Evolutionary conservation across 306 rosid species (phyloP).

Genomic region (Notholithocarpus densiflorus): DNA sequence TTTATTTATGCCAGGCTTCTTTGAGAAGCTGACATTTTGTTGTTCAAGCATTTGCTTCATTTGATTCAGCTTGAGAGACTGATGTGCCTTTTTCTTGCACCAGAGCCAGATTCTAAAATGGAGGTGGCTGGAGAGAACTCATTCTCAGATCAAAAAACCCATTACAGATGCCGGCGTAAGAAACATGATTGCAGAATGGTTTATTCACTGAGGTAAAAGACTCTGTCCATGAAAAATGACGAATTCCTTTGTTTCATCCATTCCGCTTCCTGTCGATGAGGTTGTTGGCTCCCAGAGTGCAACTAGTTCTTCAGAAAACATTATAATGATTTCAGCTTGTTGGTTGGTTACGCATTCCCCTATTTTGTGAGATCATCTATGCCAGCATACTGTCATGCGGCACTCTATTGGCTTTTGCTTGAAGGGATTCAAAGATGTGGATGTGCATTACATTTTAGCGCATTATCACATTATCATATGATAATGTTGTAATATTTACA

Average conservation of each 20-base stretch:
- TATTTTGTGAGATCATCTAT: background rate
- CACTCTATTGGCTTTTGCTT: background rate
- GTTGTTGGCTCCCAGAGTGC: background rate
- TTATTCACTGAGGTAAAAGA: slow-evolving; percentile 58
- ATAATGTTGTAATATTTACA: background rate
- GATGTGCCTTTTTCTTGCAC: slow-evolving; percentile 14
- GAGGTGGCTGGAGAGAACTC: slow-evolving; percentile 93
- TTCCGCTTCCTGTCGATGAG: background rate
- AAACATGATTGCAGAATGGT: slow-evolving; percentile 89
- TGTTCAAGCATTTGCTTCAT: slow-evolving; percentile 3
- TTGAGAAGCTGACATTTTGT: slow-evolving; percentile 8
- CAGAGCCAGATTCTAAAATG: slow-evolving; percentile 62
- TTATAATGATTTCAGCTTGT: background rate
- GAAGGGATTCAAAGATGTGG: background rate
- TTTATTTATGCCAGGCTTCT: background rate
- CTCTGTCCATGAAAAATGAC: background rate
- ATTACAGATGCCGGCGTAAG: slow-evolving; percentile 90
- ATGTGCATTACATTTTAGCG: background rate
- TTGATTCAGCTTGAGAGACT: slow-evolving; percentile 16
- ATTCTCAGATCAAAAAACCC: slow-evolving; percentile 76
- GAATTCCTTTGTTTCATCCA: background rate
- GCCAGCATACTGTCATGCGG: background rate
- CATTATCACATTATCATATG: too few species aligned
- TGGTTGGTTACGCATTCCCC: background rate
- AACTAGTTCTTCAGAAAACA: background rate